These are phyloP conservation scores for Ustilago xerochloae DNA, from an alignment of 1,284 basidiomycete genomes.

Conservation along the genomic window DNA sequence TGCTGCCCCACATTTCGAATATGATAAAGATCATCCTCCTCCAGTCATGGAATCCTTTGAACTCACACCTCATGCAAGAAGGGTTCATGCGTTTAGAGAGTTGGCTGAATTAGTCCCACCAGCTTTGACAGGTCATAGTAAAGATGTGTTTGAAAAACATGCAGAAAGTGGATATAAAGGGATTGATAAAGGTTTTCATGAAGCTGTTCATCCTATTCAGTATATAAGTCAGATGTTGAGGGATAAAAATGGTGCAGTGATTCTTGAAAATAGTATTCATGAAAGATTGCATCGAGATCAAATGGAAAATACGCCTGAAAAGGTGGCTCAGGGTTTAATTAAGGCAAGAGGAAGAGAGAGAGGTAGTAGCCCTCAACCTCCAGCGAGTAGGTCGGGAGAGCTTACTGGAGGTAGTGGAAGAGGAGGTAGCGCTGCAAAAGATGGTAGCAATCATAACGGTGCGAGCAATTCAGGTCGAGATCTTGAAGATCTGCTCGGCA, in stretches of 20 bases:
- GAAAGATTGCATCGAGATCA: not conserved
- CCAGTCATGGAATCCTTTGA: not conserved
- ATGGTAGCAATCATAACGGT: not conserved
- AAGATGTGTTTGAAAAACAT: not conserved
- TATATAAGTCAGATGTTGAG: conserved; percentile 15
- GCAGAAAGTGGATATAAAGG: not conserved
- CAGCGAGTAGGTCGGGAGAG: not conserved
- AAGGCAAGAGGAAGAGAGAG: not conserved
- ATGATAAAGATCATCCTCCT: not conserved
- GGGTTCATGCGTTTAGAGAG: conserved; percentile 8
- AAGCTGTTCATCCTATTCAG: conserved; percentile 25
- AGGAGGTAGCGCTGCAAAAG: too few species aligned
- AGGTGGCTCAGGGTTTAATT: not conserved
- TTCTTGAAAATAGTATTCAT: conserved; percentile 22
- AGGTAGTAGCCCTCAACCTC: not conserved
- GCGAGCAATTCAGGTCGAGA: not conserved
- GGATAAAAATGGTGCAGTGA: conserved; percentile 1
- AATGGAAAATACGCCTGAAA: not conserved
- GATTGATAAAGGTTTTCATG: not conserved
- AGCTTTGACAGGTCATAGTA: conserved; percentile 4
- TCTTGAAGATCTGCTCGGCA: not conserved
- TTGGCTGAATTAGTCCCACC: conserved; percentile 2
- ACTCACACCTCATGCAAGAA: not conserved
- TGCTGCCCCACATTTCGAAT: not conserved
- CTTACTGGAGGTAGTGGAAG: too few species aligned